Conservation (phyloP, 331 rosid species). For the Spiraea crenata region DNA sequence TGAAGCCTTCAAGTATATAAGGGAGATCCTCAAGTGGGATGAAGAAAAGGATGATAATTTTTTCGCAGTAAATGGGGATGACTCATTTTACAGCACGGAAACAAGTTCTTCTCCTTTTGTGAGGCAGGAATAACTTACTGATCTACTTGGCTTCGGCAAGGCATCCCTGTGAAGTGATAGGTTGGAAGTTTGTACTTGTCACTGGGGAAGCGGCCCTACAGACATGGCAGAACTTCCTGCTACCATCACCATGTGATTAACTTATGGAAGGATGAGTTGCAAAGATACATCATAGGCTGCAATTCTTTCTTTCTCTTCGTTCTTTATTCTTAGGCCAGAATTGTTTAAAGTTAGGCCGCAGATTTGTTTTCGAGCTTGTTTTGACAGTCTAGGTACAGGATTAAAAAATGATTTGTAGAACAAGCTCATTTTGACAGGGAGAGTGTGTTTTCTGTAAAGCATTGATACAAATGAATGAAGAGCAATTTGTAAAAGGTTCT, state of each 20-base stretch:
- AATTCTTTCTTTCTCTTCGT: neutral
- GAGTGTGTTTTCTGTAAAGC: neutral
- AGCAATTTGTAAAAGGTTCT: neutral
- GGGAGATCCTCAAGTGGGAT: slow-evolving; percentile 83
- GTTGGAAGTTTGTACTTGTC: neutral
- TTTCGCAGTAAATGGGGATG: slow-evolving; percentile 54
- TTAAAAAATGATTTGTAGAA: slow-evolving; percentile 3
- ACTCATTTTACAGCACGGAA: slow-evolving; percentile 77
- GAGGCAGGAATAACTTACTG: slow-evolving; percentile 53
- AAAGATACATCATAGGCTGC: neutral
- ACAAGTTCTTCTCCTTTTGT: slow-evolving; percentile 56
- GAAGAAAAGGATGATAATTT: slow-evolving; percentile 70
- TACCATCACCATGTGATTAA: neutral
- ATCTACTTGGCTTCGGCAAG: slow-evolving; percentile 1
- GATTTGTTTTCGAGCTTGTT: slow-evolving; percentile 1
- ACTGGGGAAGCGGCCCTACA: neutral
- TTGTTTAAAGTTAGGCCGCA: neutral
- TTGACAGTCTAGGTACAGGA: slow-evolving; percentile 8
- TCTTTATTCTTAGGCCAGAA: neutral
- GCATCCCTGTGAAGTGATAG: neutral
- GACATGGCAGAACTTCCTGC: neutral
- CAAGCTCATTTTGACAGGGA: slow-evolving; percentile 15
- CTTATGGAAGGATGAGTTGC: neutral
- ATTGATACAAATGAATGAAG: slow-evolving; percentile 9
- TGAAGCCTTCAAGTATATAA: slow-evolving; percentile 64